Percentiles rank a stretch among this genome's conserved stretches.
Evolutionary conservation across 495 filamentous ascomycete genomes (phyloP).

Genomic region (Viridothelium virens): DNA sequence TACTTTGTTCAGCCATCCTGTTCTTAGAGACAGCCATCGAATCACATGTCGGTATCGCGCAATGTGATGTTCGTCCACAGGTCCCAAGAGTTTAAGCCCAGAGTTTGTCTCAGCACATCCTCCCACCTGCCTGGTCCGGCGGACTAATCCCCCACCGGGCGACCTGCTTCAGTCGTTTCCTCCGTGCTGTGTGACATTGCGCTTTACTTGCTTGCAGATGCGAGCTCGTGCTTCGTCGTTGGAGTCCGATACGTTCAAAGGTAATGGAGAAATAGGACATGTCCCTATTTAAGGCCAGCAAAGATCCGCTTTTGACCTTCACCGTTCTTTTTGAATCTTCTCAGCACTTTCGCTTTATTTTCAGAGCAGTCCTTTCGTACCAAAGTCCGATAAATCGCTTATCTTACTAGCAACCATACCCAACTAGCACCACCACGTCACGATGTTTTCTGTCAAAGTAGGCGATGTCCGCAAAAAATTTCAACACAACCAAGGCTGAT

Average conservation of each 20-base stretch:
- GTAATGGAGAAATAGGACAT: background rate
- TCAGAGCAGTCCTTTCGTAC: background rate
- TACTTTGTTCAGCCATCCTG: background rate
- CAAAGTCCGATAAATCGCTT: too few species aligned
- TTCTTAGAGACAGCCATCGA: background rate
- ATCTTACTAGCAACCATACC: background rate
- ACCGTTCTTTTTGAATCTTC: background rate
- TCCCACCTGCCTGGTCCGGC: background rate
- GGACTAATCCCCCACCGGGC: background rate
- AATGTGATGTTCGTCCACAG: background rate
- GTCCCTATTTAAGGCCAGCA: background rate
- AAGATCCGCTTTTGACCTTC: background rate
- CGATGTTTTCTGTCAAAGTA: background rate
- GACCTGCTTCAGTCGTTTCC: constrained; percentile 2
- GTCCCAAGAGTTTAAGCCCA: background rate
- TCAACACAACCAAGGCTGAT: background rate
- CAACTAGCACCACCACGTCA: background rate
- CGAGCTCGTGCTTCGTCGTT: background rate
- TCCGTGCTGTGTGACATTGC: constrained; percentile 7
- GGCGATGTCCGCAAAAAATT: background rate
- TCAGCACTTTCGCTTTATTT: background rate
- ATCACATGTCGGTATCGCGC: background rate
- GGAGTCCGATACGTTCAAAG: background rate
- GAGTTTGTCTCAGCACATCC: background rate
- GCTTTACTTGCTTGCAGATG: background rate